Conservation (phyloP, 768 basidiomycete species). For the Leucosporidium yakuticum region DNA sequence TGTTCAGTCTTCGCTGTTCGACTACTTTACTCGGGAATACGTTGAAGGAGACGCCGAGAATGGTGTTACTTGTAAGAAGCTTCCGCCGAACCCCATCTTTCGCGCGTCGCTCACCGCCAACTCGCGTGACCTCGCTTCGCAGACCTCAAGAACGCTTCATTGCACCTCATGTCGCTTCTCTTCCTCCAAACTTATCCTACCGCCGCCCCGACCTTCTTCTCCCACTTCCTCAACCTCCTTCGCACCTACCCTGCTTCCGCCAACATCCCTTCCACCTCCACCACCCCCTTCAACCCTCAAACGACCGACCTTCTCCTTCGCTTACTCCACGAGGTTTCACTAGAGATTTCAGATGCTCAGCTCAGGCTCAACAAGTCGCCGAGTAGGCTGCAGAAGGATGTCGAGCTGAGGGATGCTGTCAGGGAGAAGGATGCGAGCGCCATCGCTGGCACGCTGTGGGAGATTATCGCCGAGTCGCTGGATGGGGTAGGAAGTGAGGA, state of each 20-base stretch:
- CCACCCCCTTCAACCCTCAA: constrained; percentile 68
- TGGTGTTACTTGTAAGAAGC: constrained; percentile 30
- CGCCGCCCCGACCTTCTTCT: constrained; percentile 81
- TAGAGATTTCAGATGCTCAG: constrained; percentile 93
- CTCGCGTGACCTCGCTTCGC: background rate
- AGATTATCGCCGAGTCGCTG: constrained; percentile 64
- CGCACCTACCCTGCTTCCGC: constrained; percentile 48
- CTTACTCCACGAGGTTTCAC: constrained; percentile 86
- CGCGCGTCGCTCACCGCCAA: no score
- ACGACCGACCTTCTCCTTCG: constrained; percentile 85
- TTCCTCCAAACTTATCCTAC: constrained; percentile 80
- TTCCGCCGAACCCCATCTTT: background rate
- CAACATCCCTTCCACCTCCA: constrained; percentile 46
- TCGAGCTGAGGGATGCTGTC: constrained; percentile 77
- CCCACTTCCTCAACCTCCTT: constrained; percentile 67
- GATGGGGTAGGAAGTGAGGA: constrained; percentile 15
- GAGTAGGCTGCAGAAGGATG: constrained; percentile 72
- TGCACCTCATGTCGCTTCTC: constrained; percentile 79
- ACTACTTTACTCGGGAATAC: constrained; percentile 33
- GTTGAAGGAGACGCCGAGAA: constrained; percentile 30
- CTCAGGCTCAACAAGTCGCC: constrained; percentile 74
- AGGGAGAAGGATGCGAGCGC: constrained; percentile 74
- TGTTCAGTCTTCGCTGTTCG: constrained; percentile 27
- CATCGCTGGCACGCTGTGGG: constrained; percentile 80
- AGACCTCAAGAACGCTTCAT: constrained; percentile 48